Evolutionary conservation across 2,329 filamentous ascomycete genomes (phyloP).

Genomic region (Immersiporthe knoxdaviesiana): DNA sequence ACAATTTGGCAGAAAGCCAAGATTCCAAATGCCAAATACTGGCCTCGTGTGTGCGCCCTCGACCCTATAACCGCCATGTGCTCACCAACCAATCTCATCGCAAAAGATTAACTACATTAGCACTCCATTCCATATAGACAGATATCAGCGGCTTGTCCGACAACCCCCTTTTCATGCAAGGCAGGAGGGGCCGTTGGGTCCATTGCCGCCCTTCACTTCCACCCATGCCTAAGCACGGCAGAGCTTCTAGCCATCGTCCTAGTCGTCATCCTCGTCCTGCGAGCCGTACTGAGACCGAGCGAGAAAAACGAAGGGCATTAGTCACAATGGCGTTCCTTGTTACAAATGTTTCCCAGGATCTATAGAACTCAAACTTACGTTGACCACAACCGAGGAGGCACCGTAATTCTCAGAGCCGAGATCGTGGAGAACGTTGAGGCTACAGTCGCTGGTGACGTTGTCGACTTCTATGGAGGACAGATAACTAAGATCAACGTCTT

Average conservation of each 20-base stretch:
- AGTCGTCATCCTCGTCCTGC: conserved; percentile 32
- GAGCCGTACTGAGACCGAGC: conserved; percentile 11
- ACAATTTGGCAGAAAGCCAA: neutral
- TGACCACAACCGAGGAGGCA: conserved; percentile 13
- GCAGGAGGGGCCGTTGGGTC: no score
- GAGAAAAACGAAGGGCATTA: conserved; percentile 1
- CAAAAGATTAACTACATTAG: no score
- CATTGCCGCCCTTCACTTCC: no score
- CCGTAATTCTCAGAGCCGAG: neutral
- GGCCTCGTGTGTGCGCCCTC: neutral
- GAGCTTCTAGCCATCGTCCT: conserved; percentile 31
- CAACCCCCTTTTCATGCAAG: no score
- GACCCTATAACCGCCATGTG: neutral
- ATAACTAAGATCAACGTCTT: conserved; percentile 30
- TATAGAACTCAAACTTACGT: conserved; percentile 18
- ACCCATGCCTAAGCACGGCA: neutral
- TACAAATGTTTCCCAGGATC: neutral
- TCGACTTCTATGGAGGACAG: conserved; percentile 30
- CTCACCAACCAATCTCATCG: neutral
- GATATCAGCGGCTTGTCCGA: no score
- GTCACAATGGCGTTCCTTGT: neutral
- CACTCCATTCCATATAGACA: no score
- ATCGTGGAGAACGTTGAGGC: neutral
- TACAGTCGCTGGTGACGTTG: conserved; percentile 7
- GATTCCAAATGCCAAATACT: neutral